These are phyloP conservation scores for Polytolypa hystricis DNA, from an alignment of 2,329 filamentous ascomycete genomes.

Conservation along the genomic window DNA sequence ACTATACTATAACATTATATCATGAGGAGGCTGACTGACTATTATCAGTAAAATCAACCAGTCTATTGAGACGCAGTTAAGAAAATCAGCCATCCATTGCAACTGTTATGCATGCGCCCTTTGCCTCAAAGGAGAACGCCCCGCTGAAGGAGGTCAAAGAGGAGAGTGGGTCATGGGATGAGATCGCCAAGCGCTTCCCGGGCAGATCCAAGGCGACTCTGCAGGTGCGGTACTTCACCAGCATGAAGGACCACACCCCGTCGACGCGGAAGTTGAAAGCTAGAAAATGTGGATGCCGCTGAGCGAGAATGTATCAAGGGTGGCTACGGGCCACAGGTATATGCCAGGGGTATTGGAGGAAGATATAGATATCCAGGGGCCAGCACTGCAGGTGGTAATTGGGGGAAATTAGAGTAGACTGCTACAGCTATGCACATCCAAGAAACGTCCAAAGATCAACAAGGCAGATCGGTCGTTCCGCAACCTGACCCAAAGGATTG, in stretches of 20 bases:
- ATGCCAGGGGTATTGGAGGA: too few relatives aligned
- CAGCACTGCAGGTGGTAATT: neutral
- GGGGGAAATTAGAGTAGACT: too few relatives aligned
- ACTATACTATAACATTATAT: slow-evolving; percentile 6
- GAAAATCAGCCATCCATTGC: neutral
- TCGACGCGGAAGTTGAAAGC: neutral
- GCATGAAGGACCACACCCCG: slow-evolving; percentile 1
- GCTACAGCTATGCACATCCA: slow-evolving; percentile 2
- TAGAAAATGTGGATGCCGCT: too few relatives aligned
- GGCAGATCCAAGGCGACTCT: slow-evolving; percentile 4
- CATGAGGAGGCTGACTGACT: neutral
- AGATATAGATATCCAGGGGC: too few relatives aligned
- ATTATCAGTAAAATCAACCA: slow-evolving; percentile 2
- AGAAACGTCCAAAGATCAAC: slow-evolving; percentile 2
- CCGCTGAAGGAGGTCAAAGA: slow-evolving; percentile 10
- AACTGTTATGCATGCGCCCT: slow-evolving; percentile 1
- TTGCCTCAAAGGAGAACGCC: slow-evolving; percentile 3
- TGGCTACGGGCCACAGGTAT: too few relatives aligned
- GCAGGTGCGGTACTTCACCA: slow-evolving; percentile 4
- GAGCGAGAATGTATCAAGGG: slow-evolving; percentile 2
- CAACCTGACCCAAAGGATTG: too few relatives aligned
- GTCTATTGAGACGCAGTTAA: neutral
- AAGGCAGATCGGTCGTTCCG: too few relatives aligned
- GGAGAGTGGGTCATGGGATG: slow-evolving; percentile 4
- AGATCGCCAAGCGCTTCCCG: slow-evolving; percentile 4